These are phyloP conservation scores for Eleusine indica DNA, from an alignment of 176 grass and related monocot genomes.

Conservation along the genomic window DNA sequence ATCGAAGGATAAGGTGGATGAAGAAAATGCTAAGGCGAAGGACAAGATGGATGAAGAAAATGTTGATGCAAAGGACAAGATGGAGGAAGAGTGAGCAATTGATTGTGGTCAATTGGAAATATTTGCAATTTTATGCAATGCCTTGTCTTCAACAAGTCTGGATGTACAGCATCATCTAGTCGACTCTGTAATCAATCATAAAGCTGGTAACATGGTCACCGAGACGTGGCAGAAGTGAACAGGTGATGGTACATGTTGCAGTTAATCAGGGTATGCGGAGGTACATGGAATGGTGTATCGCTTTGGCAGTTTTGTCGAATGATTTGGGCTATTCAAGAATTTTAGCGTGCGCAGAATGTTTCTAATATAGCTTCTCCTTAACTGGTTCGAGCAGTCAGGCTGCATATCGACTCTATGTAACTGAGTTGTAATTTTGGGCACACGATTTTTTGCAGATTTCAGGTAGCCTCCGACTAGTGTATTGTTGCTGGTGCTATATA, in stretches of 20 bases:
- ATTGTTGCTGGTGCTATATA: neutral
- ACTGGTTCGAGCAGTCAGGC: neutral
- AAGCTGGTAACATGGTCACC: neutral
- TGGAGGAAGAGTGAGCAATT: slow-evolving; percentile 44
- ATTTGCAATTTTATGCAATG: neutral
- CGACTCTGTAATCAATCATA: neutral
- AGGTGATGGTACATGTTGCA: neutral
- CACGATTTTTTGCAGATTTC: slow-evolving; percentile 22
- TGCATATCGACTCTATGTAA: slow-evolving; percentile 12
- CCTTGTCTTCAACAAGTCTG: neutral
- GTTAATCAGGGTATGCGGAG: neutral
- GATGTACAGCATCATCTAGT: slow-evolving; percentile 32
- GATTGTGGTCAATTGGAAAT: slow-evolving; percentile 9
- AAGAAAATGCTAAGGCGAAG: slow-evolving; percentile 27
- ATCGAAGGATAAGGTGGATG: neutral
- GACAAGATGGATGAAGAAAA: slow-evolving; percentile 35
- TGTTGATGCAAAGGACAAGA: slow-evolving; percentile 5
- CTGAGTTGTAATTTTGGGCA: slow-evolving; percentile 20
- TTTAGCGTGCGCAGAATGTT: neutral
- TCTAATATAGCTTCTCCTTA: neutral
- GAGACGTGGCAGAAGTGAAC: neutral
- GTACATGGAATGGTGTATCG: neutral
- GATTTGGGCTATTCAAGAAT: neutral
- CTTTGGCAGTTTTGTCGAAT: neutral
- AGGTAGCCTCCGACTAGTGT: neutral